Conservation (phyloP, 805 yeast species). For the Ogataea methylovora region DNA sequence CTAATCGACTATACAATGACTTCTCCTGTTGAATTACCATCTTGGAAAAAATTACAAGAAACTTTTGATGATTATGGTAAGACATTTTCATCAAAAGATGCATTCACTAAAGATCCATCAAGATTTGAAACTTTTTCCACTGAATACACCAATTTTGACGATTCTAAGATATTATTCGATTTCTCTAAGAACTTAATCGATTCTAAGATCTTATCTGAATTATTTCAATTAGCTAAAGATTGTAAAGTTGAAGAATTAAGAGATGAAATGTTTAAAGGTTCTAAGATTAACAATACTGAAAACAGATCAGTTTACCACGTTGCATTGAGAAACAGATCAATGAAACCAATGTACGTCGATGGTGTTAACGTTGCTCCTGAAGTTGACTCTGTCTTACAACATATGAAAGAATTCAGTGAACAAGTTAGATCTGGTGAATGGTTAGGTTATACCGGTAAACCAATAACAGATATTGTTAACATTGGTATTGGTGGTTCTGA, state of each 20-base stretch:
- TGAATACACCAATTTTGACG: conserved; percentile 78
- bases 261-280: conserved; percentile 88
- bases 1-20: conserved; percentile 18
- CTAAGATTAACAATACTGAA: conserved; percentile 92
- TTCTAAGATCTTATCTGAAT: conserved; percentile 64
- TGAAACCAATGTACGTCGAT: conserved; percentile 81
- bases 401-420: conserved; percentile 94
- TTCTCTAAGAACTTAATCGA: conserved; percentile 91
- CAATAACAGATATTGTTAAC: conserved; percentile 89
- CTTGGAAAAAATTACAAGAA: conserved; percentile 74
- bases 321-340: conserved; percentile 90
- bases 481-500: conserved; percentile 99
- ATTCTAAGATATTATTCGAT: conserved; percentile 85
- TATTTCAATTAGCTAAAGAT: conserved; percentile 80
- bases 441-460: conserved; percentile 96
- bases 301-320: conserved; percentile 95
- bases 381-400: conserved; percentile 85
- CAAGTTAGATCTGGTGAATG: conserved; percentile 86
- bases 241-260: conserved; percentile 82
- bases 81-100: conserved; percentile 64
- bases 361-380: conserved; percentile 86
- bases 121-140: conserved; percentile 73
- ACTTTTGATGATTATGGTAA: conserved; percentile 67
- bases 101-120: conserved; percentile 64
- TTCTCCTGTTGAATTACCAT: conserved; percentile 52